These are phyloP conservation scores for Begonia masoniana DNA, from an alignment of 306 rosid genomes.

Conservation along the genomic window DNA sequence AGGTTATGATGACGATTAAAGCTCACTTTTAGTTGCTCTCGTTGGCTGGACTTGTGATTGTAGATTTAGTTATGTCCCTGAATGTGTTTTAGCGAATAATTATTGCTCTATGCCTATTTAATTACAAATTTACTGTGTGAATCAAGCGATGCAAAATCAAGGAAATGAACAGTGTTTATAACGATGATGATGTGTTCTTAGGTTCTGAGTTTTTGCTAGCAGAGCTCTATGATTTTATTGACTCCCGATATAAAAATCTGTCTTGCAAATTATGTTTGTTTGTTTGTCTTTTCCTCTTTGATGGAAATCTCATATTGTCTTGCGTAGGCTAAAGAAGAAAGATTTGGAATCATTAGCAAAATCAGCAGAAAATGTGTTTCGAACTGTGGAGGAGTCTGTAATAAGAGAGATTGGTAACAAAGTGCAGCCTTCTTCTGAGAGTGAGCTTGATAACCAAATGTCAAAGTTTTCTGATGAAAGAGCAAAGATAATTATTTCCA, in stretches of 20 bases:
- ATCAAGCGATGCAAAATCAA: too few species aligned
- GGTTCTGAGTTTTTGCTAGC: neutral
- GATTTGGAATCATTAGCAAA: slow-evolving; percentile 57
- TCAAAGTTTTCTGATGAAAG: slow-evolving; percentile 36
- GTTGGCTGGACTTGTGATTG: too few species aligned
- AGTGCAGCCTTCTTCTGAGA: slow-evolving; percentile 19
- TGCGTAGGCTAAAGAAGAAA: slow-evolving; percentile 51
- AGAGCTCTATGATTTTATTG: neutral
- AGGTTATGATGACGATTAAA: too few species aligned
- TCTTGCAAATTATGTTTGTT: neutral
- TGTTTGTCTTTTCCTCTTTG: neutral
- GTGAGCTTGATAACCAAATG: slow-evolving; percentile 17
- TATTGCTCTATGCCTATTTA: too few species aligned
- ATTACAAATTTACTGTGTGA: too few species aligned
- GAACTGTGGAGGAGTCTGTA: slow-evolving; percentile 46
- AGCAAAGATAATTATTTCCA: slow-evolving; percentile 52
- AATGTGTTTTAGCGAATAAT: too few species aligned
- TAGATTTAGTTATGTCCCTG: too few species aligned
- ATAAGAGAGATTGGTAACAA: slow-evolving; percentile 22
- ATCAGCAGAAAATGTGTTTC: slow-evolving; percentile 44
- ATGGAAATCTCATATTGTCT: slow-evolving; percentile 4
- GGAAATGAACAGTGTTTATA: too few species aligned
- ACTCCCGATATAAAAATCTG: too few species aligned
- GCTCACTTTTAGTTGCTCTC: too few species aligned
- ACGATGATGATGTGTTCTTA: neutral